Percentiles rank a stretch among this genome's conserved stretches.
phyloP scores from a whole-genome alignment of 352 stramenopile species.

The Globisporangium barbulae region DNA sequence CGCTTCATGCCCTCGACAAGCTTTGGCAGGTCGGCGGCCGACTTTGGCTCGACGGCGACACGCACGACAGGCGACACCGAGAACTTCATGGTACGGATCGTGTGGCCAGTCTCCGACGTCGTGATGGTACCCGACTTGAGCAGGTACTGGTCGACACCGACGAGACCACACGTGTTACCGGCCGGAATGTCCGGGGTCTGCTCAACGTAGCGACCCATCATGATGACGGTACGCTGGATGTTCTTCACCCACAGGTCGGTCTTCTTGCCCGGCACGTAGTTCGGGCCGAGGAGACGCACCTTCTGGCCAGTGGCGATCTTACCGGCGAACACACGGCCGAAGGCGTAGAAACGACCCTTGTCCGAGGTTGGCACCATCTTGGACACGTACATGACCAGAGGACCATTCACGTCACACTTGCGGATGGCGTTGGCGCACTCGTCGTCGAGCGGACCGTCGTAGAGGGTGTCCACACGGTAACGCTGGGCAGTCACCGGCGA shows the following conservation, averaged over 20 bases:
- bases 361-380: conserved; percentile 99
- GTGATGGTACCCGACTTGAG: conserved; percentile 99
- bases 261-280: conserved; percentile 99
- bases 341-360: conserved; percentile 98
- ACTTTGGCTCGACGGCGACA: conserved; percentile 99
- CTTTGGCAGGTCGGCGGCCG: conserved; percentile 98
- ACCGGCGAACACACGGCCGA: conserved; percentile 99
- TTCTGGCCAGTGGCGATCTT: conserved; percentile 99
- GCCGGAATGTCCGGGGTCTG: conserved; percentile 98
- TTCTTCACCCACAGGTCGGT: conserved; percentile 99
- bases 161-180: conserved; percentile 99
- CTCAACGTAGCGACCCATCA: conserved; percentile 99
- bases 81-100: conserved; percentile 99
- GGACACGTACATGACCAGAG: conserved; percentile 99
- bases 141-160: conserved; percentile 99
- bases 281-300: conserved; percentile 98
- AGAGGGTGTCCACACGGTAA: conserved; percentile 98
- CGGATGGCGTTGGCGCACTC: conserved; percentile 96
- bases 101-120: conserved; percentile 96
- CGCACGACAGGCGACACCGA: conserved; percentile 99
- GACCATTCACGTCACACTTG: conserved; percentile 97
- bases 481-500: conserved; percentile 95
- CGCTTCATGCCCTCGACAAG: conserved; percentile 99
- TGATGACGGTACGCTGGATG: conserved; percentile 99
- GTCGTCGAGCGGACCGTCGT: conserved; percentile 98